These are phyloP conservation scores for Boletus barrowsii DNA, from an alignment of 768 basidiomycete species.

Conservation along the genomic window DNA sequence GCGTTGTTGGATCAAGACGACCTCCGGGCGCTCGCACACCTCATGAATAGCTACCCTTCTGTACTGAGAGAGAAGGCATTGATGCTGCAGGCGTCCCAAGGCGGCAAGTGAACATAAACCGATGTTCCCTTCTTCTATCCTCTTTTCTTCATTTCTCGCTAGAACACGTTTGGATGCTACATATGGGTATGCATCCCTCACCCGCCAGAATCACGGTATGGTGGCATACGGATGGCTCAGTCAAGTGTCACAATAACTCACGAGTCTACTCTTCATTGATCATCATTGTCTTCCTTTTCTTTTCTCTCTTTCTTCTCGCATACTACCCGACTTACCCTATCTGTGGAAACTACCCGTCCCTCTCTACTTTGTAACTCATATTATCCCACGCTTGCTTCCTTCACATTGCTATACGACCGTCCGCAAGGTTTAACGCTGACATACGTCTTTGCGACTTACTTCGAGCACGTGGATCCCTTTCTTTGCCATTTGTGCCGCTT, in stretches of 20 bases:
- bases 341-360: constrained; percentile 10
- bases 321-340: constrained; percentile 9
- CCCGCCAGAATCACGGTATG: too few relatives aligned
- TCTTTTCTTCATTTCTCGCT: background rate
- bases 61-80: constrained; percentile 77
- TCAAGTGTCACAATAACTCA: background rate
- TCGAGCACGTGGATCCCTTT: background rate
- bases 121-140: background rate
- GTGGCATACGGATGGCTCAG: too few relatives aligned
- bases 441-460: background rate
- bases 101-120: constrained; percentile 21
- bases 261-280: constrained; percentile 5
- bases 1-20: constrained; percentile 82
- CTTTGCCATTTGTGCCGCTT: background rate
- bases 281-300: background rate
- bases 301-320: constrained; percentile 1
- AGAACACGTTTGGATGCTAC: background rate
- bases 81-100: constrained; percentile 26
- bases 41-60: constrained; percentile 83
- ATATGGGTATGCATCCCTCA: background rate
- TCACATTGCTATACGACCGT: constrained; percentile 8
- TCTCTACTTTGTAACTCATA: background rate
- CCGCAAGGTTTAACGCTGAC: constrained; percentile 8
- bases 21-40: constrained; percentile 74
- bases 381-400: background rate